Evolutionary conservation across 805 yeast genomes (phyloP).

Genomic region (Pichia cephalocereana): DNA sequence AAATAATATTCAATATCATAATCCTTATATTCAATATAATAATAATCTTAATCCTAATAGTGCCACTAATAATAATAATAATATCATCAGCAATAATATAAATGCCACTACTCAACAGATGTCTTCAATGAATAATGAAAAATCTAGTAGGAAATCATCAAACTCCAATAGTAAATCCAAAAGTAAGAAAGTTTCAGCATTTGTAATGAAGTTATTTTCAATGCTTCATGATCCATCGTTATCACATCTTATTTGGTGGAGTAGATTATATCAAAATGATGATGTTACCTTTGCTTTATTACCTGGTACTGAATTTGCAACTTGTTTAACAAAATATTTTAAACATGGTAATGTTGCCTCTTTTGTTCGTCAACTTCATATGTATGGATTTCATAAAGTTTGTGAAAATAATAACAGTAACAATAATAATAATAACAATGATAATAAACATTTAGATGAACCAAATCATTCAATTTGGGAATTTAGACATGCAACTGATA

Average conservation of each 20-base stretch:
- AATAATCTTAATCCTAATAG: background rate
- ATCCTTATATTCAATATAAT: too few relatives aligned
- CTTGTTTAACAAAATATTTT: slow-evolving; percentile 61
- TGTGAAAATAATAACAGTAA: slow-evolving; percentile 31
- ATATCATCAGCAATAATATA: background rate
- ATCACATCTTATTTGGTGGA: slow-evolving; percentile 56
- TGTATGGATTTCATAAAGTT: slow-evolving; percentile 92
- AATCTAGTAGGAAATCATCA: background rate
- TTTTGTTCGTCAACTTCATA: slow-evolving; percentile 88
- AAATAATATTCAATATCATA: too few relatives aligned
- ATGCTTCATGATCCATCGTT: slow-evolving; percentile 52
- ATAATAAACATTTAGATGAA: slow-evolving; percentile 1
- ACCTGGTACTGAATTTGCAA: slow-evolving; percentile 56
- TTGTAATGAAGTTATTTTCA: slow-evolving; percentile 54
- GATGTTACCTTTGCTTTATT: slow-evolving; percentile 51
- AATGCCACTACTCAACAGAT: background rate
- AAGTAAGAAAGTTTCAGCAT: slow-evolving; percentile 42
- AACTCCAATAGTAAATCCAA: slow-evolving; percentile 1
- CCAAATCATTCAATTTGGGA: slow-evolving; percentile 38
- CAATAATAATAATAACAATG: slow-evolving; percentile 10
- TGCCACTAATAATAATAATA: background rate
- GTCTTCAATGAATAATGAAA: background rate
- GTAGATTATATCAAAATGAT: slow-evolving; percentile 33
- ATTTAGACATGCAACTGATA: slow-evolving; percentile 44
- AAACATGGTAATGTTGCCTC: slow-evolving; percentile 92